These are phyloP conservation scores for Lactarius indigo DNA, from an alignment of 768 basidiomycete species.

Conservation along the genomic window DNA sequence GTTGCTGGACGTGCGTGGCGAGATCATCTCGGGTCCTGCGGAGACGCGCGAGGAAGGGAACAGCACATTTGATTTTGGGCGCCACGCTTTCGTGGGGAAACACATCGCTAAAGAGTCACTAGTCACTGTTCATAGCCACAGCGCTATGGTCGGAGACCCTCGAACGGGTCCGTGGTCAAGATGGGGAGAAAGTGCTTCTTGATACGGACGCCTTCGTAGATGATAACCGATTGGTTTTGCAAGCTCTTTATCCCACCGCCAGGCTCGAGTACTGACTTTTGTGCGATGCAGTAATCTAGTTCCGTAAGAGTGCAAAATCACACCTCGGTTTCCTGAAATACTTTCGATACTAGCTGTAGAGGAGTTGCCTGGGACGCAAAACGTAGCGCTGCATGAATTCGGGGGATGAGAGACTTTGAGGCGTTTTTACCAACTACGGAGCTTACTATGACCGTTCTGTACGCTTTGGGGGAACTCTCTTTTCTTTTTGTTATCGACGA, in stretches of 20 bases:
- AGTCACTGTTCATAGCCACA: slow-evolving; percentile 5
- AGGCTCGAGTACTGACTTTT: not conserved
- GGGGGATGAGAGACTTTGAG: not conserved
- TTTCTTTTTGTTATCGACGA: not conserved
- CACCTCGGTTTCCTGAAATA: slow-evolving; percentile 17
- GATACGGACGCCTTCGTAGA: not conserved
- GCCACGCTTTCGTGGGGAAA: not conserved
- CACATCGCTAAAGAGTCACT: slow-evolving; percentile 21
- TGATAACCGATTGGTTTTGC: slow-evolving; percentile 4
- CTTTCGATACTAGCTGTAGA: not conserved
- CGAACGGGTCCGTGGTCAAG: slow-evolving; percentile 5
- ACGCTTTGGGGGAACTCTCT: not conserved
- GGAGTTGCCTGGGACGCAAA: not conserved
- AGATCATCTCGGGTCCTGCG: not conserved
- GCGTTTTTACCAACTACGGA: not conserved
- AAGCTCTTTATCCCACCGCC: not conserved
- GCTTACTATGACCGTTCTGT: not conserved
- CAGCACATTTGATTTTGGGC: not conserved
- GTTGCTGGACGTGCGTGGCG: slow-evolving; percentile 8
- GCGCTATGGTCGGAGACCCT: slow-evolving; percentile 22
- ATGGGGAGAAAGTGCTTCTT: slow-evolving; percentile 10
- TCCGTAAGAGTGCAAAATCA: slow-evolving; percentile 23
- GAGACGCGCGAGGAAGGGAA: slow-evolving; percentile 13
- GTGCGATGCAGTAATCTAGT: slow-evolving; percentile 5
- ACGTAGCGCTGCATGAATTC: not conserved